Evolutionary conservation across 2,329 filamentous ascomycete genomes (phyloP), one percentile per base, ranked within the genome.

Genomic region (Pyricularia grisea): DNA sequence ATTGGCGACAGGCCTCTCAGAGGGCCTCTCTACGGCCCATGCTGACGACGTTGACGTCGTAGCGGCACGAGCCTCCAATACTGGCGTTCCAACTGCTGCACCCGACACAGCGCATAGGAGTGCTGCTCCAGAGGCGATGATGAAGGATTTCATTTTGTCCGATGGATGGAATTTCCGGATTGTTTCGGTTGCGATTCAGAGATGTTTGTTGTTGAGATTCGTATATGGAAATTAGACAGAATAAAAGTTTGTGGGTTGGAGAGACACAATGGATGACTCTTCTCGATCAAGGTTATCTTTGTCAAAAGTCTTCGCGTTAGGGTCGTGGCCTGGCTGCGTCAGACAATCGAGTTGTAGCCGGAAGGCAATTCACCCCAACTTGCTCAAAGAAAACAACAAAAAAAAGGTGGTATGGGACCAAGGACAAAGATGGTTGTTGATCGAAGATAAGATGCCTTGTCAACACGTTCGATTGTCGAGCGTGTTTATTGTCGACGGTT

Each of bases 1-100:
- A n/a, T 78, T 77, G 5, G 76, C 71, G 4, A 75, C 72, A 0
- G 85, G 81, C 1, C 73, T 67, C n/a, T 73, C 68, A 0, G 79
- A 75, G 9, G 84, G 79, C 42, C 72, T 73, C 72, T 86, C 79
- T n/a, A 76, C 68, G 11, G 72, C 74, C 69, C 69, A 69, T 12
- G 36, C 65, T 11, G 71, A 69, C 17, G 36, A 23, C 27, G 27
- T 27, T 27, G 27, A 27, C 27, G 27, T 27, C 27, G 27, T 27
- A n/a, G 63, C 33, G 4, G 63, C 63, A 28, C 63, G 58, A 33
- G 63, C 6, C 5, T n/a, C 63, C 63, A 65, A 12, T n/a, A 31
- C 63, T 30, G 31, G 63, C 11, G 63, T 65, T 17, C 31, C 33
- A 33, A 67, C 25, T 33, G 25, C 65, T 33, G 65, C 36, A 36